Conservation (phyloP, 306 rosid genomes). For the Sindora glabra region DNA sequence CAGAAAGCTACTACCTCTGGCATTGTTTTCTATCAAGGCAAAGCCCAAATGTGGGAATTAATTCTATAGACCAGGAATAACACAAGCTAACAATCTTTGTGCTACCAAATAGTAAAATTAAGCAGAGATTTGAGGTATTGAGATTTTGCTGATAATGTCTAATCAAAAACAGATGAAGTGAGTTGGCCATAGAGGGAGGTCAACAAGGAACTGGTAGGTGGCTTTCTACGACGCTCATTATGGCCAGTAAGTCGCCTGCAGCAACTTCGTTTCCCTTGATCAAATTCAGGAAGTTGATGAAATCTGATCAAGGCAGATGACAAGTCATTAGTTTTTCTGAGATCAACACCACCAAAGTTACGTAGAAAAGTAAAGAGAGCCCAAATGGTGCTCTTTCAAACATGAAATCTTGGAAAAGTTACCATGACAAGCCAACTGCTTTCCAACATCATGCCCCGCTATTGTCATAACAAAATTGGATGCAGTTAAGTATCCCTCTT, state of each 20-base stretch:
- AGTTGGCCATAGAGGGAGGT: slow-evolving; percentile 50
- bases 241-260: slow-evolving; percentile 94
- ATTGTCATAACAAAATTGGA: background rate
- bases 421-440: background rate
- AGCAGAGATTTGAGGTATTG: background rate
- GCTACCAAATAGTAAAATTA: background rate
- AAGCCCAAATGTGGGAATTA: background rate
- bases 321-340: slow-evolving; percentile 17
- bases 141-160: slow-evolving; percentile 20
- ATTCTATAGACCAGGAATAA: background rate
- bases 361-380: background rate
- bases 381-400: background rate
- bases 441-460: background rate
- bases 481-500: background rate
- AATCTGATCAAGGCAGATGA: slow-evolving; percentile 48
- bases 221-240: slow-evolving; percentile 92
- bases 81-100: background rate
- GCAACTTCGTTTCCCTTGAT: slow-evolving; percentile 91
- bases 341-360: background rate
- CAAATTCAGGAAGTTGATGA: slow-evolving; percentile 90
- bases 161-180: slow-evolving; percentile 55
- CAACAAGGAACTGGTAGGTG: slow-evolving; percentile 62
- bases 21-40: slow-evolving; percentile 42
- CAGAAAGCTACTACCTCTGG: slow-evolving; percentile 56
- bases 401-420: background rate